Evolutionary conservation across 257 asterid species (phyloP), one percentile per base, ranked within the genome.

Genomic region (Petunia axillaris): DNA sequence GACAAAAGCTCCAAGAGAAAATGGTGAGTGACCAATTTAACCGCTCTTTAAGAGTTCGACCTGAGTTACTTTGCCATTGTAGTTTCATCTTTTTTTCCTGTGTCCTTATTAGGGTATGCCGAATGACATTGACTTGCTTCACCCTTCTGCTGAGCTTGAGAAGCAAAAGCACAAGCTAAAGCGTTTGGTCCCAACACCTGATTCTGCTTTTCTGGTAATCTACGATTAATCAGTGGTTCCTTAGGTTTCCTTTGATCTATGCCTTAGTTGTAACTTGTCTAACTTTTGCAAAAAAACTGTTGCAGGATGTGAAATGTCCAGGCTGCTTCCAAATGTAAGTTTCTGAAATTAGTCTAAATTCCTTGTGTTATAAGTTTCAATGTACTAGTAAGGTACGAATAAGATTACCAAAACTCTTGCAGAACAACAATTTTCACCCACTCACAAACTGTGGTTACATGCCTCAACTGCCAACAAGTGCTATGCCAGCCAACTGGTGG

Each of bases 401-500:
- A 48, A 10, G 9, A 11, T 66, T 35, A 0, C 50, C 60, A 1
- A 25, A 48, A 35, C 10, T 35, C 16, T 5, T 48, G 2, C 77
- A 71, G 77, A 48, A 71, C 77, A 71, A 71, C 77, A 10, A 71
- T 71, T 38, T 80, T 80, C 65, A 80, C 78, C 58, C 82, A 80
- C 79, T 80, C 82, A 0, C 78, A 80, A 37, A 80, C 82, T 0
- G 82, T 67, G 62, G 82, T 80, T 44, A 74, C 53, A 4, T 80
- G 82, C 41, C 55, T 67, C 48, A 80, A 55, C 39, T 81, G 83
- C 71, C 79, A 73, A 74, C 60, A 58, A 36, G 83, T 81, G 52
- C 64, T 81, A 37, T 73, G 83, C 73, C 83, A 81, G 73, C 83
- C 83, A 8, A 81, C 80, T 2, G 79, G 83, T 41, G 83, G 83